Conservation (phyloP, 768 basidiomycete genomes). For the Tulasnella sp. region DNA sequence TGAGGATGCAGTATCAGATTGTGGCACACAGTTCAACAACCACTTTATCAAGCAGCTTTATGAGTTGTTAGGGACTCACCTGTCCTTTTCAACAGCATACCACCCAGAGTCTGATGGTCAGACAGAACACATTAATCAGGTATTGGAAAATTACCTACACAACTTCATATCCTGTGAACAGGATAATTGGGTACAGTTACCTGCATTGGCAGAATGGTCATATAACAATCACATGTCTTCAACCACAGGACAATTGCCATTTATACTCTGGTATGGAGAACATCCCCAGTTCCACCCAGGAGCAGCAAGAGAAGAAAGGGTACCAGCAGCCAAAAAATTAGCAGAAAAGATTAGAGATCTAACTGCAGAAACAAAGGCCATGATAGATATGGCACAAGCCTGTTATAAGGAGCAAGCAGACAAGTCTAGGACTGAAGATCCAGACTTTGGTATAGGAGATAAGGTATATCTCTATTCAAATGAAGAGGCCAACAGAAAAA, state of each 20-base stretch:
- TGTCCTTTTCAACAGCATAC: conserved; percentile 5
- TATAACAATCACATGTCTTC: conserved; percentile 25
- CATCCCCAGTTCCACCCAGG: no score
- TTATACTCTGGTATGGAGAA: conserved; percentile 1
- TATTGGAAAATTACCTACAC: conserved; percentile 25
- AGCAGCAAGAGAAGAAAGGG: neutral
- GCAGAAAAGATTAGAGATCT: conserved; percentile 25
- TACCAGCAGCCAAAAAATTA: conserved; percentile 29
- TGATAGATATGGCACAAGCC: conserved; percentile 27
- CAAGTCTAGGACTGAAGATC: conserved; percentile 22
- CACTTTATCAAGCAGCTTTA: neutral
- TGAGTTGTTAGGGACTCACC: neutral
- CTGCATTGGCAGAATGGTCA: conserved; percentile 23
- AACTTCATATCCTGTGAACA: conserved; percentile 22
- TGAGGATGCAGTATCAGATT: neutral
- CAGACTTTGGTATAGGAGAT: conserved; percentile 27
- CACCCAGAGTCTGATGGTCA: conserved; percentile 25
- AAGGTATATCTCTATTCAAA: conserved; percentile 34
- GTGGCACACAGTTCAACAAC: neutral
- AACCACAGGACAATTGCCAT: conserved; percentile 20
- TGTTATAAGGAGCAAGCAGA: conserved; percentile 26
- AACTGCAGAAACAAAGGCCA: conserved; percentile 28
- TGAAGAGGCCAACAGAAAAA: conserved; percentile 33
- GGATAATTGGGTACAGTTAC: conserved; percentile 22
- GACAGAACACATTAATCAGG: conserved; percentile 26